Conservation (phyloP, 2,329 filamentous ascomycete species). For the Acarospora socialis region DNA sequence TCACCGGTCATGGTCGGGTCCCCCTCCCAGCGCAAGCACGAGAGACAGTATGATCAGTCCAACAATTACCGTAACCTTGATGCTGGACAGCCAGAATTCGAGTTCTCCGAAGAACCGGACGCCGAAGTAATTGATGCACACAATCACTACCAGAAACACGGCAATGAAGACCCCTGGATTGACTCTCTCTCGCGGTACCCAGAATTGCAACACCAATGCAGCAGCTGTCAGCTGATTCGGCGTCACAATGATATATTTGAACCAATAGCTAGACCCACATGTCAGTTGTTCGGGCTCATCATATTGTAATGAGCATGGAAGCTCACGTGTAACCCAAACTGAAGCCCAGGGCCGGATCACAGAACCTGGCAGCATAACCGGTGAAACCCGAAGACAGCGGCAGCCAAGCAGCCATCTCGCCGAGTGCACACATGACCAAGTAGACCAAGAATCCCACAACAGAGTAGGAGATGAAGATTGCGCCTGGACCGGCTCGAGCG, state of each 20-base stretch:
- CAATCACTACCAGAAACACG: slow-evolving; percentile 48
- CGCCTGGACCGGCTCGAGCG: slow-evolving; percentile 37
- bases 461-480: slow-evolving; percentile 58
- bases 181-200: slow-evolving; percentile 49
- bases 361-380: slow-evolving; percentile 65
- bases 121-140: slow-evolving; percentile 55
- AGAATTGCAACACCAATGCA: slow-evolving; percentile 66
- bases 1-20: slow-evolving; percentile 45
- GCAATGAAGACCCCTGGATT: slow-evolving; percentile 73
- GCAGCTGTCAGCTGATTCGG: slow-evolving; percentile 73
- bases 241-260: slow-evolving; percentile 72
- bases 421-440: slow-evolving; percentile 66
- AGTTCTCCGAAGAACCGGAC: slow-evolving; percentile 53
- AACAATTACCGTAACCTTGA: slow-evolving; percentile 55
- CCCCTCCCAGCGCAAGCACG: slow-evolving; percentile 50
- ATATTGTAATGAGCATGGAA: slow-evolving; percentile 5
- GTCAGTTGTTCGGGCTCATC: slow-evolving; percentile 1
- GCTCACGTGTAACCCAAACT: slow-evolving; percentile 60
- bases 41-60: slow-evolving; percentile 52
- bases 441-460: slow-evolving; percentile 55
- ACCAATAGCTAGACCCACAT: slow-evolving; percentile 35
- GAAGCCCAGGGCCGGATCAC: slow-evolving; percentile 68
- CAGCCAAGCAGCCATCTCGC: slow-evolving; percentile 75
- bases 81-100: slow-evolving; percentile 44
- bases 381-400: slow-evolving; percentile 67